Base-by-base conservation (phyloP, 148 eudicot species). In the Chenopodium formosanum region DNA sequence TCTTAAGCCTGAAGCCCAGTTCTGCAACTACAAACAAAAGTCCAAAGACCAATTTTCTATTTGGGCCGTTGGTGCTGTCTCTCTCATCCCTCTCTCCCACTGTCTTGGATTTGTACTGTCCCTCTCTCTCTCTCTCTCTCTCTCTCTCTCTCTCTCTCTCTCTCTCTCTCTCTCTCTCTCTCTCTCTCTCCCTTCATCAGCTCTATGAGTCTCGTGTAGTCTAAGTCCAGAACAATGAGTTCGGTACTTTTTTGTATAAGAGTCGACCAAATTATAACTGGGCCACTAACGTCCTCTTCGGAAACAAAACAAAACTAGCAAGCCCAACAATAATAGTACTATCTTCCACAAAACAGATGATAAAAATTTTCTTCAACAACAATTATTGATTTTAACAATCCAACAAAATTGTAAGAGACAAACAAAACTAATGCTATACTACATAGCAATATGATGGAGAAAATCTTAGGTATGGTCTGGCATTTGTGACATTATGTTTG, bases 11-110 rank as follows among this genome's bases (percentile, higher is more conserved):
- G 63, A 62, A 78, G 73, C 58, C 82, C 82, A 56, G 1, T 23
- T 34, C 64, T 31, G 48, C 2, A 73, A 72, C 50, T 12, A 20
- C 46, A 65, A 40, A 47, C 67, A 70, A 22, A 77, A 71, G 23
- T 50, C 40, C 74, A 74, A 20, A 74, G 58, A 40, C 63, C 11
- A 78, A 7, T 19, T 46, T 7, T 34, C 58, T 58, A 79, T 46
- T 5, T 80, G 83, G 80, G 80, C 83, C 66, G 56, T 84, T 23
- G 27, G 60, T 58, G 19, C 20, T 74, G 79, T 79, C 50, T 60
- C 31, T 69, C 69, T 13, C 44, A 50, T 47, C 73, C 32, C 11
- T 34, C 76, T 56, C 77, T 8, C 22, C 46, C 37, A 27, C 71
- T 69, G 8, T 44, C 63, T 63, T 23, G 44, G 71, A 44, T 50